Conservation (phyloP, 2,329 filamentous ascomycete species). For the Herpotrichia juniperi region DNA sequence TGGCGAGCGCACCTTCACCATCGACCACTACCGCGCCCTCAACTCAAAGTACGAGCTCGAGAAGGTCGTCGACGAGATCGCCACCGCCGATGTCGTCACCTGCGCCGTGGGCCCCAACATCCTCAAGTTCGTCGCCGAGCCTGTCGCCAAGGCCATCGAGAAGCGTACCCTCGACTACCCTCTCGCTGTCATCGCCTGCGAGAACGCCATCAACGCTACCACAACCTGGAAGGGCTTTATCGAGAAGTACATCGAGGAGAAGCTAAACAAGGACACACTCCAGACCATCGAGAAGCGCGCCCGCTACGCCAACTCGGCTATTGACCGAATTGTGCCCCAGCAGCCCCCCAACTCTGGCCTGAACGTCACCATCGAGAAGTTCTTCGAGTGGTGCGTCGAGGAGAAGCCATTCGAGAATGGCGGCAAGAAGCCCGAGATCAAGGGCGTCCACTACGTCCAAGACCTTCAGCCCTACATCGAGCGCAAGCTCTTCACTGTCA, state of each 20-base stretch:
- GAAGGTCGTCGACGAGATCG: constrained; percentile 83
- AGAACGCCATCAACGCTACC: constrained; percentile 96
- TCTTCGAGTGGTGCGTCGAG: constrained; percentile 99
- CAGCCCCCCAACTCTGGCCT: constrained; percentile 81
- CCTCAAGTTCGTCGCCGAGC: constrained; percentile 93
- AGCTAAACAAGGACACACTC: constrained; percentile 72
- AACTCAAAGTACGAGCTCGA: constrained; percentile 88
- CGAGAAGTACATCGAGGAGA: constrained; percentile 66
- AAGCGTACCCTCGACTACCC: constrained; percentile 70
- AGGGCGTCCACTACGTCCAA: constrained; percentile 92
- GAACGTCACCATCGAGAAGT: constrained; percentile 95
- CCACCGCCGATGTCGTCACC: constrained; percentile 87
- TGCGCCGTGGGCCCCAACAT: constrained; percentile 97
- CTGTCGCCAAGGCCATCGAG: constrained; percentile 93
- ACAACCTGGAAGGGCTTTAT: constrained; percentile 85
- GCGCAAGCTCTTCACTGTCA: constrained; percentile 99
- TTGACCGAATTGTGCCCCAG: constrained; percentile 95
- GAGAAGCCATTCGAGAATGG: constrained; percentile 76
- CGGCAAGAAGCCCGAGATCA: constrained; percentile 72
- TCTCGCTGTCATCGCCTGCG: constrained; percentile 92
- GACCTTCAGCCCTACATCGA: constrained; percentile 95
- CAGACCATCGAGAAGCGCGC: constrained; percentile 74
- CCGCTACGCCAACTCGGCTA: constrained; percentile 94
- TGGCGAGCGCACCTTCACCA: constrained; percentile 78
- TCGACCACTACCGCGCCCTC: constrained; percentile 96